Evolutionary conservation across 257 asterid genomes (phyloP), one percentile per base, ranked within the genome.

Genomic region (Scutellaria minor): DNA sequence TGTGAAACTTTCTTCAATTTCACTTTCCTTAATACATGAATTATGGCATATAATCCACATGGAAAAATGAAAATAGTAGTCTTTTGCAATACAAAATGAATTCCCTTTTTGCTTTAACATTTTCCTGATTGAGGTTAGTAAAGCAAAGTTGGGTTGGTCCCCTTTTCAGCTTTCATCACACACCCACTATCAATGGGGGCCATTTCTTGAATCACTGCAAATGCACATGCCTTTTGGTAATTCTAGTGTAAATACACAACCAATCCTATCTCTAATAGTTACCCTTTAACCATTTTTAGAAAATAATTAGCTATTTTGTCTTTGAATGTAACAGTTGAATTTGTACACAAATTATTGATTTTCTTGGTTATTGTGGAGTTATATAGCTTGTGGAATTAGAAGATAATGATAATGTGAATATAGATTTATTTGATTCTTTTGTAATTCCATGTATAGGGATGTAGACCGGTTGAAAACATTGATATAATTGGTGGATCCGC

Each of bases 391-490:
- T 6, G 47, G 47, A 42, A 5, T 42, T 42, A 42, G 47, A 31
- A 24, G 4, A 31, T 31, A 27, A 27, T 27, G 35, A 27, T 27
- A 31, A 31, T 31, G 37, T 31, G 37, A 3, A 4, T 31, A 31
- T 31, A 31, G 37, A 31, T 31, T 31, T 31, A 2, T 31, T 31
- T 31, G 37, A 31, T 31, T 31, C 37, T 31, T 56, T 22, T 27
- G 4, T 2, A 9, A 31, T 48, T 42, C 4, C 12, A 53, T 31
- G 37, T 31, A 31, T 20, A 80, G 91, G 96, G 95, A 35, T 83
- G 87, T 77, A 88, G 83, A 60, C 96, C 93, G 6, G 66, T 76
- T 27, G 93, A 84, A 48, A 68, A 83, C 75, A 76, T 82, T 82
- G 88, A 84, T 67, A 73, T 80, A 31, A 45, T 79, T 10, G 84